Base-by-base conservation (phyloP, 306 rosid genomes). In the Quercus cerris region DNA sequence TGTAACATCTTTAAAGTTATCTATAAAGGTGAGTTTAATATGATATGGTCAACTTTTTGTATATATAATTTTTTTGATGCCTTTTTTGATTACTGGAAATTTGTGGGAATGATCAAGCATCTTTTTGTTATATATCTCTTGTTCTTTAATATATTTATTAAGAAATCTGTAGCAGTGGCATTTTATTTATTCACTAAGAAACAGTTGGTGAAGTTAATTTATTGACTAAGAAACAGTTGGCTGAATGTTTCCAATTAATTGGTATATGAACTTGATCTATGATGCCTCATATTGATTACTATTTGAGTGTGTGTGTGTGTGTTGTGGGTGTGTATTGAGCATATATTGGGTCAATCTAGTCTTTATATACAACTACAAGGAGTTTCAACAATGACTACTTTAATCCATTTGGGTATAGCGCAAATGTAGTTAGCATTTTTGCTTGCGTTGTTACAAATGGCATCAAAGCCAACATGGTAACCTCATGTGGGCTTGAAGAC, bases 1-100 rank as follows among this genome's bases (percentile, higher is more conserved):
- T 73, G 91, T 95, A 31, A 88, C 94, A 81, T 80, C 93, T 69
- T 76, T 95, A 75, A 95, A 88, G 85, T 81, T 91, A 77, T 86
- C 98, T 63, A 82, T 93, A 85, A 90, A 95, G 93, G 99, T 93
- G 77, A 82, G 25, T 78, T 52, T 83, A 69, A 25, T 70, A 64
- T 74, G 46, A 20, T 75, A 56, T 71, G 49, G 33, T 57, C 44
- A 41, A 73, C 57, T 81, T 46, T 71, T 78, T 46, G 54, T 64
- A 30, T 52, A 70, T 49, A 56, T 78, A 75, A 71, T 78, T 17
- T 70, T 83, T 74, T 81, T 44, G 49, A 22, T 12, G 49, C 35
- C 35, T 77, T 51, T 56, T 25, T 52, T 77, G 59, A 67, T 76
- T 75, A 71, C 46, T 61, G 71, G 8, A 73, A 58, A 70, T 63